Conservation (phyloP, 352 stramenopile species). For the Phytopythium boreale region DNA sequence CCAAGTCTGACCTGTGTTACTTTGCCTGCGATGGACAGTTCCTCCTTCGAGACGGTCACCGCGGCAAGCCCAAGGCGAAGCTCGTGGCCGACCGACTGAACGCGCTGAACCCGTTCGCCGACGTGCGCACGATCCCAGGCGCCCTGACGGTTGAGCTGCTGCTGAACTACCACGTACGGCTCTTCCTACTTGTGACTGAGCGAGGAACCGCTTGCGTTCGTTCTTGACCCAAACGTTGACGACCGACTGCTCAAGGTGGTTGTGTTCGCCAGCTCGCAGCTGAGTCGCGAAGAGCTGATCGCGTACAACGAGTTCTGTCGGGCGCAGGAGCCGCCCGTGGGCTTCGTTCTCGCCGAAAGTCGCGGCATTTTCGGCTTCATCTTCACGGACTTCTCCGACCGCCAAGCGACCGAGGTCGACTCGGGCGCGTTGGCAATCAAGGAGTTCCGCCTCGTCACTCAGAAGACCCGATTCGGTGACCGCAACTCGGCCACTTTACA, state of each 20-base stretch:
- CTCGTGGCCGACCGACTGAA: slow-evolving; percentile 25
- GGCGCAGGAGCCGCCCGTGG: slow-evolving; percentile 30
- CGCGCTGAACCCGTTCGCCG: slow-evolving; percentile 21
- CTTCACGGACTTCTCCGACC: slow-evolving; percentile 32
- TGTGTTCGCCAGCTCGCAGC: slow-evolving; percentile 30
- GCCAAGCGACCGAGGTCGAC: slow-evolving; percentile 1
- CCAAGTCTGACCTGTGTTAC: not conserved
- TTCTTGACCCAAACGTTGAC: not conserved
- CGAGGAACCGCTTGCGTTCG: not conserved
- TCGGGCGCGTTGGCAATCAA: not conserved
- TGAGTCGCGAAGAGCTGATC: slow-evolving; percentile 38
- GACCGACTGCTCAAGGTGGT: slow-evolving; percentile 21
- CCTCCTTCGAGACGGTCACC: slow-evolving; percentile 26
- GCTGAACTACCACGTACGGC: slow-evolving; percentile 38
- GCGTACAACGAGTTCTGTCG: slow-evolving; percentile 52
- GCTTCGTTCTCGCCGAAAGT: slow-evolving; percentile 34
- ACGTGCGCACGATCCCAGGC: slow-evolving; percentile 29
- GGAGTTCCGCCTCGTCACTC: slow-evolving; percentile 14
- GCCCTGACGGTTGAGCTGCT: slow-evolving; percentile 32
- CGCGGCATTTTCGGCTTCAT: slow-evolving; percentile 31
- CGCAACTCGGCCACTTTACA: slow-evolving; percentile 8
- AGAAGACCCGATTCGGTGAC: not conserved
- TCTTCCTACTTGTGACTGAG: not conserved
- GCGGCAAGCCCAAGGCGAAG: slow-evolving; percentile 28
- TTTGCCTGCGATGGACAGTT: slow-evolving; percentile 14